Evolutionary conservation across 495 filamentous ascomycete species (phyloP), one percentile per base, ranked within the genome.

Genomic region (Xylona heveae): DNA sequence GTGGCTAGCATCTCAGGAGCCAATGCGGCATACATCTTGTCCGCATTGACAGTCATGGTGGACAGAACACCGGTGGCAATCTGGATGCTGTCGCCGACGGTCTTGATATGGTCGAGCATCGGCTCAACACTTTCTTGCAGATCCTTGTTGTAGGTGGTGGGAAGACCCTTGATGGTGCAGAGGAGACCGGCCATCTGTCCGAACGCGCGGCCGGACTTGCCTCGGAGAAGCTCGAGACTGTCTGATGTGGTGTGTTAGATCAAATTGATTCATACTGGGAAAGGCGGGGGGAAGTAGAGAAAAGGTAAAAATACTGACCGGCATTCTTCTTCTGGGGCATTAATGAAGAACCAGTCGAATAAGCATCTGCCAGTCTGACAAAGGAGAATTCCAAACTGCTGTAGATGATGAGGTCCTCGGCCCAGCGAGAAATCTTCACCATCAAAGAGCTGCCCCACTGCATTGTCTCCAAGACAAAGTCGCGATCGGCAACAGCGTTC

Each of bases 141-240:
- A 47, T 92, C 79, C 58, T 93, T 91, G 60, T 94, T 91, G 61
- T 93, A 94, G 4, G 81, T 90, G 16, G 70, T 77, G 2, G 85
- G 82, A 14, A 92, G 62, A 21, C 77, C 77, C 59, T 95, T 94
- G 48, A 79, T 69, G 9, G 74, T 88, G 51, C 65, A 68, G 70
- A 81, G 85, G 42, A 94, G 59, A 21, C 85, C 85, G 5, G 78
- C 65, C 74, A 93, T 82, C 43, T 83, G 73, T 1, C 82, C 82
- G 46, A 92, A 85, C 6, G 72, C 71, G 27, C 83, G 63, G 1
- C 84, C 84, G 21, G 66, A 59, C 59, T 94, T 94, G 12, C 84
- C 85, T 4, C 85, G 66, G 19, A 95, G 61, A 29, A 95, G 67
- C 51, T 94, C 85, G 20, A 94, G 57, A 36, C 65, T 70, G 53